phyloP scores from a whole-genome alignment of 306 rosid genomes.

The Gastrolobium villosum region DNA sequence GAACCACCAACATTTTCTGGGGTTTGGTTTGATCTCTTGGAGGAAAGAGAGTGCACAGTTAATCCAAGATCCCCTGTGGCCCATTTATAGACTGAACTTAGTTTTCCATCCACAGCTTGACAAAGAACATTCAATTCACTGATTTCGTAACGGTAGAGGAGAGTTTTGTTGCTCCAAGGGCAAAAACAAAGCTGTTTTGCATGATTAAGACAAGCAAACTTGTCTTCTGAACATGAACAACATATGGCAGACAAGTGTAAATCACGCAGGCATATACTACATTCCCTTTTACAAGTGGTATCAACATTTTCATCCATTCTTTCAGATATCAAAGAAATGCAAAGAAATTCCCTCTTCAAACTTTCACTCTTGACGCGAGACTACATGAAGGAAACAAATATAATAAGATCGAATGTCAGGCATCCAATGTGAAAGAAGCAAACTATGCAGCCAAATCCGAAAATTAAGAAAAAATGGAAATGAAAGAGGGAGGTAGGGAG shows the following conservation, averaged over 20 bases:
- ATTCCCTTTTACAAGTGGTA: slow-evolving; percentile 71
- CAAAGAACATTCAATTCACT: slow-evolving; percentile 69
- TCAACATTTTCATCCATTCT: slow-evolving; percentile 64
- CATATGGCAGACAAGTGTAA: slow-evolving; percentile 79
- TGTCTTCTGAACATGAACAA: slow-evolving; percentile 74
- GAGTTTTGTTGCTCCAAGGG: slow-evolving; percentile 65
- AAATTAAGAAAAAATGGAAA: neutral
- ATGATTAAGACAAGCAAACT: slow-evolving; percentile 80
- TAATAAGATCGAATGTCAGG: slow-evolving; percentile 21
- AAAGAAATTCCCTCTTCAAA: slow-evolving; percentile 68
- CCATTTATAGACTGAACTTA: slow-evolving; percentile 73
- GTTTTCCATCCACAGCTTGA: slow-evolving; percentile 85
- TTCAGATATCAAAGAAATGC: slow-evolving; percentile 54
- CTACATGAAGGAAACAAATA: slow-evolving; percentile 55
- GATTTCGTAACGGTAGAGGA: slow-evolving; percentile 71
- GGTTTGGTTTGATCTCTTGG: slow-evolving; percentile 50
- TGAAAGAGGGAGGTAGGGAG: neutral
- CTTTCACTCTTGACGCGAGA: slow-evolving; percentile 68
- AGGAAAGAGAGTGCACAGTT: slow-evolving; percentile 47
- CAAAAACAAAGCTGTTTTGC: slow-evolving; percentile 86
- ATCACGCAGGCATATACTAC: slow-evolving; percentile 75
- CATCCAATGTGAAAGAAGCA: slow-evolving; percentile 36
- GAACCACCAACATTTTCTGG: slow-evolving; percentile 30
- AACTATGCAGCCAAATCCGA: slow-evolving; percentile 1
- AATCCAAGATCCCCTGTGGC: slow-evolving; percentile 79